Evolutionary conservation across 106 monocot genomes (phyloP).

Genomic region (Amphibolis antarctica): DNA sequence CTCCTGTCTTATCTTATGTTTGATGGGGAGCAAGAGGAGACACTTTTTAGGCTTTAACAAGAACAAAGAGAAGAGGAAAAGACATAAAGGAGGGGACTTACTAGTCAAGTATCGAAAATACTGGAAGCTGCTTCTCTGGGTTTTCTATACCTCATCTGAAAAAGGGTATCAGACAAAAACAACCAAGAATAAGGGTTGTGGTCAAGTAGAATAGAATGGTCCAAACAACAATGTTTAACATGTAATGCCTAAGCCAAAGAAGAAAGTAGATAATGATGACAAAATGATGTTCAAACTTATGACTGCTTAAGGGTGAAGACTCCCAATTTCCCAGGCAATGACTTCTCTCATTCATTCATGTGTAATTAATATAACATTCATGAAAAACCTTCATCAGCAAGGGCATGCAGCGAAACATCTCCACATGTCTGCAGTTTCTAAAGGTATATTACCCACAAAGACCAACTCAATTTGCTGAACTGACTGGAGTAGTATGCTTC

Average conservation of each 20-base stretch:
- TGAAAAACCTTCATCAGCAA: not conserved
- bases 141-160: not conserved
- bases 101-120: too few relatives aligned
- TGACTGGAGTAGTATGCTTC: too few relatives aligned
- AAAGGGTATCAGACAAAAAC: not conserved
- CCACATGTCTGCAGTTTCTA: too few relatives aligned
- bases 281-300: constrained; percentile 17
- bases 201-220: constrained; percentile 7
- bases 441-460: too few relatives aligned
- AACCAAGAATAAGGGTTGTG: constrained; percentile 1
- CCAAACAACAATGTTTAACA: constrained; percentile 7
- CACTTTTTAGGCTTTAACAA: too few relatives aligned
- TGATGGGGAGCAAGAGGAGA: too few relatives aligned
- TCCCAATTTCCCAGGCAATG: constrained; percentile 5
- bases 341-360: not conserved
- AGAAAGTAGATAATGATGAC: constrained; percentile 7
- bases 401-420: not conserved
- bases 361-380: not conserved
- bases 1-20: too few relatives aligned
- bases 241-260: constrained; percentile 2
- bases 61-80: too few relatives aligned
- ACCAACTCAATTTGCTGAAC: too few relatives aligned
- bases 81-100: too few relatives aligned
- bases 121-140: not conserved
- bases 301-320: not conserved